Base-by-base conservation (phyloP, 352 stramenopile species). In the Phytopythium boreale region DNA sequence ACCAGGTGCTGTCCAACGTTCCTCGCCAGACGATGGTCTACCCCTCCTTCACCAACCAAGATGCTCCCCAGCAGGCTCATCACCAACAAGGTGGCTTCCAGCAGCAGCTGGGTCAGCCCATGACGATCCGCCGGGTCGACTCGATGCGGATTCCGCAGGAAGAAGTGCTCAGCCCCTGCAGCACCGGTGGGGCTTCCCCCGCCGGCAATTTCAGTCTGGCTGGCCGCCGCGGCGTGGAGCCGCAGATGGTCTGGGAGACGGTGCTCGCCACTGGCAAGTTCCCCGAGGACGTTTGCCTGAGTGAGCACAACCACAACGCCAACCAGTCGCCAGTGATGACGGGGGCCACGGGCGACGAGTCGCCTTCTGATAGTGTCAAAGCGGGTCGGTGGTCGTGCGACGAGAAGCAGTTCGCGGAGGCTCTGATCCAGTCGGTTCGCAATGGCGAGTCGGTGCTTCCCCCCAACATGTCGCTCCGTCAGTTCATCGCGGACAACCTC, bases 191-290 rank as follows among this genome's bases (percentile, higher is more conserved):
- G 9, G 66, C 56, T 37, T 74, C 71, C n/a, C 39, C 60, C 56
- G 22, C 37, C 14, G 29, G 47, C 34, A 59, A 7, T n/a, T 50
- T 68, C 37, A 60, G 39, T 20, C 59, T 37, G 0, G 46, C 34
- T 62, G 64, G 26, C 59, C 66, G 12, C 24, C 62, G 50, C 24
- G 39, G 57, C 19, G 20, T 49, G 24, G 59, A 78, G 31, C 58
- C 67, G 0, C 77, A 75, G 47, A 80, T 76, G 37, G 80, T 93
- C 37, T 93, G 84, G 84, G 79, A 91, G 24, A 75, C 74, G 4
- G 84, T 93, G 24, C 66, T 91, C 27, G 29, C 61, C 2, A 86
- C 72, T 12, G 80, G 77, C 63, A 77, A 80, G 56, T 91, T 93
- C 53, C 84, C 84, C 0, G 66, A 69, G 2, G 82, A 90, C 20